Evolutionary conservation across 352 stramenopile genomes (phyloP), one percentile per base, ranked within the genome.

Genomic region (Globisporangium paddicum): DNA sequence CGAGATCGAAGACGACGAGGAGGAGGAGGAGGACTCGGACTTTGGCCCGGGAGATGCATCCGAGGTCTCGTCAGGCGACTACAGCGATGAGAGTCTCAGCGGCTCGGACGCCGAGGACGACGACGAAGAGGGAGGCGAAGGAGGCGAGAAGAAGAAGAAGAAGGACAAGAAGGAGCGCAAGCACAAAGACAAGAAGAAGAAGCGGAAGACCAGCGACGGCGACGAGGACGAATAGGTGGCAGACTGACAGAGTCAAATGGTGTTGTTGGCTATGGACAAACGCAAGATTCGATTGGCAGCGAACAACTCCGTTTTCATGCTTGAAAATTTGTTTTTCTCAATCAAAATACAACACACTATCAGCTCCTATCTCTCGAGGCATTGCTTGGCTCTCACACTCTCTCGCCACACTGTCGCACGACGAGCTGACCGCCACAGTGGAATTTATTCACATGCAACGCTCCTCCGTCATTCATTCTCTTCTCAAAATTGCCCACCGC

Each of bases 1-100:
- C 54, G 93, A 97, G 67, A 88, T 90, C 42, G 87, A 96, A 58
- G 87, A 97, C 55, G 86, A 97, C 37, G 87, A 96, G 38, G 89
- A 90, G 32, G 82, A 91, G 38, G 82, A 83, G 30, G 91, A 97
- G 49, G 93, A 98, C 75, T 97, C 89, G 67, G 91, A 98, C 75
- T 98, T 96, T 73, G 93, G 95, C 11, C 79, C 82, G 14, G 85
- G 82, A 18, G 90, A 92, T 48, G 72, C 68, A 26, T 80, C 74
- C 44, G 69, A 69, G 26, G 76, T 71, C 34, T 83, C 76, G 19
- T 80, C 72, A 21, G 87, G 68, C 32, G 87, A 97, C 55, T 96
- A 96, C 71, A 92, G 77, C 23, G 82, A 95, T 35, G 82, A 95
- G 48, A 83, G 77, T 49, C 77, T 91, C 28, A 93, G 79, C 60